phyloP scores from a whole-genome alignment of 73 alveolate genomes.

The Diophrys sp. region DNA sequence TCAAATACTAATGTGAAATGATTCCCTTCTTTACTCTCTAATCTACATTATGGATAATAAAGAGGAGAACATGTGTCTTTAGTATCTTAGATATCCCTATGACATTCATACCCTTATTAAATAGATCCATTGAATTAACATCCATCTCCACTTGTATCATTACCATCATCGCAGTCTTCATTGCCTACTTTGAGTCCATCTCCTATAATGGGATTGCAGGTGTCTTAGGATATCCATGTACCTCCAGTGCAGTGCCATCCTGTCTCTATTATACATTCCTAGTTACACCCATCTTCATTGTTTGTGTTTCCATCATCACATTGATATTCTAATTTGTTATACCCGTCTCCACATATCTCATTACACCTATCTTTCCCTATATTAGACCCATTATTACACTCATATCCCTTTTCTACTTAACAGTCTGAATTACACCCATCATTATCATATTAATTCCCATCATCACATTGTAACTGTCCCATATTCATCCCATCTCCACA shows the following conservation, averaged over 20 bases:
- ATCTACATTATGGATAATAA: neutral
- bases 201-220: slow-evolving; percentile 3
- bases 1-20: neutral
- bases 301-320: slow-evolving; percentile 26
- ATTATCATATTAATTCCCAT: neutral
- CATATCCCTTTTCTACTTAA: slow-evolving; percentile 5
- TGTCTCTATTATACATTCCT: neutral
- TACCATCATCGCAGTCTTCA: slow-evolving; percentile 13
- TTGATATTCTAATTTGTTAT: neutral
- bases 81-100: neutral
- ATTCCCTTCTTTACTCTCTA: neutral
- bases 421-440: slow-evolving; percentile 15
- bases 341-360: slow-evolving; percentile 10
- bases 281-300: neutral
- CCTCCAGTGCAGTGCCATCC: slow-evolving; percentile 21
- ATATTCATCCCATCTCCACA: neutral
- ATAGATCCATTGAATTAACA: neutral
- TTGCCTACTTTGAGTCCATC: neutral
- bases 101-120: neutral
- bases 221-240: neutral
- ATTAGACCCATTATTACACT: neutral
- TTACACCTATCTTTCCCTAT: neutral
- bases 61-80: neutral
- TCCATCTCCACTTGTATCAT: slow-evolving; percentile 5
- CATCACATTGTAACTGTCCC: slow-evolving; percentile 14